These are phyloP conservation scores for Magnolia sinica DNA, from an alignment of 164 flowering plant species.

Conservation along the genomic window DNA sequence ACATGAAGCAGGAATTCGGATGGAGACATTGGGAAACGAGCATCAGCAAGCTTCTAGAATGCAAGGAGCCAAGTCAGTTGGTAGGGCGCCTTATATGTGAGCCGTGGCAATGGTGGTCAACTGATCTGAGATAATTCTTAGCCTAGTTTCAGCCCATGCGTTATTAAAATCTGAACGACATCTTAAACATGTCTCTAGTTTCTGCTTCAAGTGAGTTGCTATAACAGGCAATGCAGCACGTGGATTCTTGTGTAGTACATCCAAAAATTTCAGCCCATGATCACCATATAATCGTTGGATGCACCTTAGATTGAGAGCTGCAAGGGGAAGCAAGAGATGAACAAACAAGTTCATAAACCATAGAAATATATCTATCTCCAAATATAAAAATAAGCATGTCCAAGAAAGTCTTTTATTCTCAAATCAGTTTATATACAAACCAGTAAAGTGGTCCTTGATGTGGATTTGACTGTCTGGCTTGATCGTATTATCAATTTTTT, in stretches of 20 bases:
- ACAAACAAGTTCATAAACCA: not conserved
- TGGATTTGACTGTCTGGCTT: constrained; percentile 50
- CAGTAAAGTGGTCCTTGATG: constrained; percentile 69
- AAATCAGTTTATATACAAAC: constrained; percentile 25
- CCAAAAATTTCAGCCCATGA: constrained; percentile 94
- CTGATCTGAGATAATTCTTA: constrained; percentile 90
- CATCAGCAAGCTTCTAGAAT: no score
- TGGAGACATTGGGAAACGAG: no score
- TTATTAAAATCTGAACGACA: constrained; percentile 89
- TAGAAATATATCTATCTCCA: no score
- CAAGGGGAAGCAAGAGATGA: constrained; percentile 13
- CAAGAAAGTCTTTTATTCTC: no score
- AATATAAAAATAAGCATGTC: no score
- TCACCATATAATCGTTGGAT: constrained; percentile 95
- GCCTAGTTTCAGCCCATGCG: constrained; percentile 90
- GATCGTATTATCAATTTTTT: constrained; percentile 49
- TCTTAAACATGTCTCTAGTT: constrained; percentile 88
- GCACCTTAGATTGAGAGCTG: constrained; percentile 82
- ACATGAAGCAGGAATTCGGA: no score
- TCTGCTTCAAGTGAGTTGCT: constrained; percentile 85
- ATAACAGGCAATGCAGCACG: constrained; percentile 78
- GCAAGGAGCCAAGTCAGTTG: no score
- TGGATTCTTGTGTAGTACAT: constrained; percentile 73
- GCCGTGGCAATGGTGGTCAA: constrained; percentile 57
- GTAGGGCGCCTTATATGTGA: no score